Evolutionary conservation across 148 eudicot genomes (phyloP), one percentile per base, ranked within the genome.

Genomic region (Camellia granthamiana): DNA sequence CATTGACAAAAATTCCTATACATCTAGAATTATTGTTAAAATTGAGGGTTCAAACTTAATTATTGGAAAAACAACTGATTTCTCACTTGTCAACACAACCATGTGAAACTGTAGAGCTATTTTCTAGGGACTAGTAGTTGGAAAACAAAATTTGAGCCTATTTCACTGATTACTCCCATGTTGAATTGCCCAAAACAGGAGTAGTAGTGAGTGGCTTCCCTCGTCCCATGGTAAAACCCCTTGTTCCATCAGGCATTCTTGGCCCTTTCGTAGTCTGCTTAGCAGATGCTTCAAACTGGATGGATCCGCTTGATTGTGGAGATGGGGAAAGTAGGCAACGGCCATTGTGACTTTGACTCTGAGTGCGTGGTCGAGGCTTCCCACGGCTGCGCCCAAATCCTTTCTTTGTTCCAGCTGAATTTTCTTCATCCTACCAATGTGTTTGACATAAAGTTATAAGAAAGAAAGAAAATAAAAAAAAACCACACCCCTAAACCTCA

Each of bases 171-270:
- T 63, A 80, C 80, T 74, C 83, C 64, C 43, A 54, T 18, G 30
- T 18, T 19, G 78, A 9, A 65, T 60, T 63, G 8, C 77, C 44
- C 76, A 83, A 54, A 67, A 80, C 52, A 30, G 85, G 79, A 56
- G 82, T 60, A 49, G 82, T 60, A 49, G 67, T 83, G 23, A 90
- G 72, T 0, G 90, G 97, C 90, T 92, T 93, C 42, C 97, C 97
- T 65, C 98, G 83, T 55, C 98, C 98, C 95, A 95, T 87, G 19
- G 95, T 89, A 83, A 95, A 95, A 14, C 98, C 98, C 79, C 90
- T 78, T 0, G 97, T 93, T 47, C 98, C 98, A 78, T 95, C 98
- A 30, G 98, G 97, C 97, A 93, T 95, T 84, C 96, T 84, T 0
- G 98, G 98, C 9, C 94, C 97, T 80, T 85, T 94, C 61, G 77